Conservation (phyloP, 495 filamentous ascomycete genomes). For the Annulohypoxylon nitens region DNA sequence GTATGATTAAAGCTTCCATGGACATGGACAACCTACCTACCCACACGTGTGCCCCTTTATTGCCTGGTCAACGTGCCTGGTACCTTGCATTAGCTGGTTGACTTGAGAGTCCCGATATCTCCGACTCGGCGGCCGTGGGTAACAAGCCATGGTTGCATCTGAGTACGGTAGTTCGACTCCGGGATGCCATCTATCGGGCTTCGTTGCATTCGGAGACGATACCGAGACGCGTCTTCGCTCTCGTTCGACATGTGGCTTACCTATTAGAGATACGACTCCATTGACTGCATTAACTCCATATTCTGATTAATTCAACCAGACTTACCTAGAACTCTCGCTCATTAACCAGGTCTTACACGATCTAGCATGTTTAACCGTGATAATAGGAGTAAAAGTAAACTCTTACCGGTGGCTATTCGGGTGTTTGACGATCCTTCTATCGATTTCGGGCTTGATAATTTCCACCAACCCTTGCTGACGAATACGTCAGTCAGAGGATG, state of each 20-base stretch:
- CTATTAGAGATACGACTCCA: slow-evolving; percentile 12
- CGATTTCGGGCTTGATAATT: slow-evolving; percentile 42
- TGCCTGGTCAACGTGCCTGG: slow-evolving; percentile 34
- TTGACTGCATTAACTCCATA: not conserved
- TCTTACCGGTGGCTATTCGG: slow-evolving; percentile 47
- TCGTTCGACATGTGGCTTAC: slow-evolving; percentile 7
- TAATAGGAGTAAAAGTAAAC: slow-evolving; percentile 24
- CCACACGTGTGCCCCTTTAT: slow-evolving; percentile 34
- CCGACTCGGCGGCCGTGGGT: slow-evolving; percentile 36
- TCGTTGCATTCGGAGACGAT: slow-evolving; percentile 18
- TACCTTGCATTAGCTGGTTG: slow-evolving; percentile 47
- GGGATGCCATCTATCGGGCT: slow-evolving; percentile 22
- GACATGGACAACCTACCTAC: slow-evolving; percentile 13
- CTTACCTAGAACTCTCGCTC: slow-evolving; percentile 11
- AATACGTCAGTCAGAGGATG: slow-evolving; percentile 41
- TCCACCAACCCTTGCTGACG: slow-evolving; percentile 41
- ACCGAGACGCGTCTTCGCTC: slow-evolving; percentile 4
- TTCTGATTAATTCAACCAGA: slow-evolving; percentile 2
- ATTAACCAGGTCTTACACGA: slow-evolving; percentile 8
- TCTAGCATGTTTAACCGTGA: slow-evolving; percentile 40
- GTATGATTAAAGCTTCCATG: slow-evolving; percentile 13
- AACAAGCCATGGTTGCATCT: slow-evolving; percentile 36
- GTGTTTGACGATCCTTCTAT: slow-evolving; percentile 46
- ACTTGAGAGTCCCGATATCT: slow-evolving; percentile 43
- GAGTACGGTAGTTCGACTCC: slow-evolving; percentile 36